These are phyloP conservation scores for Speleostelium caveatum DNA, from an alignment of 78 protist species.

Conservation along the genomic window DNA sequence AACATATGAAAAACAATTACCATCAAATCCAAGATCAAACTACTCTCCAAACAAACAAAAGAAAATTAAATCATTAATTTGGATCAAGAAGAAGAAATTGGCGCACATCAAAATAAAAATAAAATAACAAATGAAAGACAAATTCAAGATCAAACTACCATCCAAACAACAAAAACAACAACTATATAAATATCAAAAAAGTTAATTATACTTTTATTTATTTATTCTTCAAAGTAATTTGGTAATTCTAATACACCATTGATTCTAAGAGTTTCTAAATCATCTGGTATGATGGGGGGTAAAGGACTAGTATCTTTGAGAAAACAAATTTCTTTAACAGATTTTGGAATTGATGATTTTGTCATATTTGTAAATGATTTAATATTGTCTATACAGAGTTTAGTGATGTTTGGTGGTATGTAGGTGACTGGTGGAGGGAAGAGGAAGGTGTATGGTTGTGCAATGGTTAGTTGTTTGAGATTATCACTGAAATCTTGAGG, in stretches of 20 bases:
- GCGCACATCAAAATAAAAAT: too few species aligned
- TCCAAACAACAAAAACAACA: too few species aligned
- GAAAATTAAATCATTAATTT: too few species aligned
- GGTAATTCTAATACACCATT: background rate
- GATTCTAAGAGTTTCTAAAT: background rate
- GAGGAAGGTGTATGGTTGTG: background rate
- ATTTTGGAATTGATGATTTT: background rate
- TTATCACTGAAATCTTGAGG: background rate
- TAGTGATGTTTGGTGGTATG: background rate
- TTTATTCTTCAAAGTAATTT: too few species aligned
- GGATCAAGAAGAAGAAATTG: too few species aligned
- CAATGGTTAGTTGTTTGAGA: background rate
- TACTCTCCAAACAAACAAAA: too few species aligned
- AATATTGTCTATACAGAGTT: background rate
- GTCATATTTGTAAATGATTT: background rate
- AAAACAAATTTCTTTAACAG: background rate
- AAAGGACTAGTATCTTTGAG: background rate
- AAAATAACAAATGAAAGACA: too few species aligned
- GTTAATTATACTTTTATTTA: too few species aligned
- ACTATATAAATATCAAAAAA: too few species aligned
- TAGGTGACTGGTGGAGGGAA: background rate
- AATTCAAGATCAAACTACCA: too few species aligned
- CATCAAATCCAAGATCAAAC: too few species aligned
- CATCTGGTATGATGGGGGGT: background rate
- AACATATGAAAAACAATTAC: too few species aligned